These are phyloP conservation scores for Neurospora sp. DNA, from an alignment of 495 filamentous ascomycete genomes.

Conservation along the genomic window DNA sequence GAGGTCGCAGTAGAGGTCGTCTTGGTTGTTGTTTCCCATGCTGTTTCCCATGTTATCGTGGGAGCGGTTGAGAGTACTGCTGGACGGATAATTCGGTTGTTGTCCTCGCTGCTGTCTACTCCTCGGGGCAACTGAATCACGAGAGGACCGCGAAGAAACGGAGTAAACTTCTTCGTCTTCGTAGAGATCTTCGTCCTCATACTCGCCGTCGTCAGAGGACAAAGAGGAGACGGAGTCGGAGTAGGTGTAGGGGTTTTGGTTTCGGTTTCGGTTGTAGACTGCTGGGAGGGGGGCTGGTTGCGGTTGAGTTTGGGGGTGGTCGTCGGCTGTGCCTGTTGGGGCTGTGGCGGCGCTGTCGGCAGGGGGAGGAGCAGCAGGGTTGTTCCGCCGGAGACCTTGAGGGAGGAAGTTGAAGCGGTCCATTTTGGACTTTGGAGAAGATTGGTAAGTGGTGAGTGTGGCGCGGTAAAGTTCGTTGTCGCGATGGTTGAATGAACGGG, in stretches of 20 bases:
- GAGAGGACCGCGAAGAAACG: background rate
- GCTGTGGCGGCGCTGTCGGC: background rate
- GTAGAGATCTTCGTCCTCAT: constrained; percentile 8
- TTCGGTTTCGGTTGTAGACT: background rate
- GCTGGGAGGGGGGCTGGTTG: background rate
- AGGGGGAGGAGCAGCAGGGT: background rate
- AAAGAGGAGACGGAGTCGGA: background rate
- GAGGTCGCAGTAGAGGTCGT: constrained; percentile 6
- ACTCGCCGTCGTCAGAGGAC: background rate
- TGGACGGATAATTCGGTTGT: background rate
- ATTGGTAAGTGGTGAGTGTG: background rate
- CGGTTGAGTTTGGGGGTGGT: background rate
- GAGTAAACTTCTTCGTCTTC: constrained; percentile 3
- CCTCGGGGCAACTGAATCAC: background rate
- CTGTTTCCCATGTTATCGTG: background rate
- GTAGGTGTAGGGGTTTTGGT: background rate
- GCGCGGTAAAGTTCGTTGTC: background rate
- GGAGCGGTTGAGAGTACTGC: background rate
- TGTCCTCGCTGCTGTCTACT: background rate
- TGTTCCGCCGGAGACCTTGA: background rate
- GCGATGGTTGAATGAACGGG: background rate
- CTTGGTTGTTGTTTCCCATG: background rate
- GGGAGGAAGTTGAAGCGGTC: constrained; percentile 23
- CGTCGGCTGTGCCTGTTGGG: background rate
- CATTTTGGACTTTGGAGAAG: constrained; percentile 5